Percentiles rank a stretch among this genome's conserved stretches.
Evolutionary conservation across 345 rosid genomes (phyloP).

Genomic region (Turritis glabra): DNA sequence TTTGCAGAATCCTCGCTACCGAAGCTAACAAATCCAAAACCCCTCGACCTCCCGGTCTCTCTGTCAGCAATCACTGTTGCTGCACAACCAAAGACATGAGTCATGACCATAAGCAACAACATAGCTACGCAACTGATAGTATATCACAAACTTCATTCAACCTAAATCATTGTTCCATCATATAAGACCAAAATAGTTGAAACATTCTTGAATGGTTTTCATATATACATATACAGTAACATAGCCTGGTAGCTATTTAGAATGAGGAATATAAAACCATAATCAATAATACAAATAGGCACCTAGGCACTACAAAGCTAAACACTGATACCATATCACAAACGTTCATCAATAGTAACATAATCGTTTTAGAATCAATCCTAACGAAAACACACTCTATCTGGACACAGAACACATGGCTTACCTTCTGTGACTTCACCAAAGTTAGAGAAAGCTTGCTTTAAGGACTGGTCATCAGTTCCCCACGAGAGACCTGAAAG

Average conservation of each 20-base stretch:
- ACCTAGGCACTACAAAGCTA: not conserved
- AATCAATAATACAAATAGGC: not conserved
- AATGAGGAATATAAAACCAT: not conserved
- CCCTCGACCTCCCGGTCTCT: slow-evolving; percentile 70
- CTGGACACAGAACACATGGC: not conserved
- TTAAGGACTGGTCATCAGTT: slow-evolving; percentile 50
- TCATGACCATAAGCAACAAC: too few species aligned
- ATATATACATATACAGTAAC: too few species aligned
- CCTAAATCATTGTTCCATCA: too few species aligned
- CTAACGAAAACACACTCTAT: not conserved
- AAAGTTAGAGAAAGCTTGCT: slow-evolving; percentile 47
- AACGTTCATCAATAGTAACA: not conserved
- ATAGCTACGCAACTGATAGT: too few species aligned
- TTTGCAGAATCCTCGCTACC: slow-evolving; percentile 47
- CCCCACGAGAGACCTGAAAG: slow-evolving; percentile 46
- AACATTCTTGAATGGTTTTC: too few species aligned
- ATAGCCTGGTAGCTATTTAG: too few species aligned
- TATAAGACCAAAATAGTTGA: too few species aligned
- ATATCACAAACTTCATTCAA: too few species aligned
- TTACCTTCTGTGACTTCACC: slow-evolving; percentile 56
- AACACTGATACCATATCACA: not conserved
- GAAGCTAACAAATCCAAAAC: slow-evolving; percentile 67
- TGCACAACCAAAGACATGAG: slow-evolving; percentile 27
- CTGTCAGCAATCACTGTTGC: slow-evolving; percentile 60
- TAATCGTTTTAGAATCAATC: not conserved